Evolutionary conservation across 31 red algal genomes (phyloP), one percentile per base, ranked within the genome.

Genomic region (Pterothamnion heteromorphum): DNA sequence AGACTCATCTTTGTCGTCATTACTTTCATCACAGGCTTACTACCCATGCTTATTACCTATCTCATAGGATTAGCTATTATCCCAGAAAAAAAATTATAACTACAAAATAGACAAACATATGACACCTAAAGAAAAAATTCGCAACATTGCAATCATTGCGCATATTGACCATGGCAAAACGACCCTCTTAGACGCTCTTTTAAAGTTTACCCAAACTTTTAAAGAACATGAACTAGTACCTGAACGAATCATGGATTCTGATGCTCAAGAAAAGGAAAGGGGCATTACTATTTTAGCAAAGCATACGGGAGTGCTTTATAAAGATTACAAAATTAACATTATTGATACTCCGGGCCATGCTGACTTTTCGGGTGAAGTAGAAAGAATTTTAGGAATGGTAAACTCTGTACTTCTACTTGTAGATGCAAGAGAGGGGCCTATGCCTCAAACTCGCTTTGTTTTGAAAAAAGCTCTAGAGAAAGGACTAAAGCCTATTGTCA

Each of bases 91-190:
- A n/a, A n/a, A n/a, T n/a, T n/a, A n/a, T n/a, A n/a, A n/a, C n/a
- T n/a, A n/a, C n/a, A n/a, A n/a, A n/a, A n/a, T n/a, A n/a, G n/a
- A n/a, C n/a, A n/a, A n/a, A n/a, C n/a, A n/a, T n/a, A n/a, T n/a
- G n/a, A n/a, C n/a, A n/a, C n/a, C n/a, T n/a, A n/a, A n/a, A n/a
- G n/a, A n/a, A n/a, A n/a, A n/a, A n/a, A n/a, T n/a, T n/a, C n/a
- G 80, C 88, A 74, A 94, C 64, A 51, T 90, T 88, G 93, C 95
- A 9, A 95, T 97, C 64, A 93, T 99, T 18, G 97, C 95, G 0
- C 97, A 99, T 51, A 95, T 99, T 35, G 97, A 99, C 80, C 97
- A 99, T 44, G 97, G 97, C 0, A 98, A 98, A 74, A 94, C 92
- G 4, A 94, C 95, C 23, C 95, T 98, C 89, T 95, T 94, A 34